phyloP scores from a whole-genome alignment of 2,329 filamentous ascomycete genomes.

The Alternaria novae-zelandiae region DNA sequence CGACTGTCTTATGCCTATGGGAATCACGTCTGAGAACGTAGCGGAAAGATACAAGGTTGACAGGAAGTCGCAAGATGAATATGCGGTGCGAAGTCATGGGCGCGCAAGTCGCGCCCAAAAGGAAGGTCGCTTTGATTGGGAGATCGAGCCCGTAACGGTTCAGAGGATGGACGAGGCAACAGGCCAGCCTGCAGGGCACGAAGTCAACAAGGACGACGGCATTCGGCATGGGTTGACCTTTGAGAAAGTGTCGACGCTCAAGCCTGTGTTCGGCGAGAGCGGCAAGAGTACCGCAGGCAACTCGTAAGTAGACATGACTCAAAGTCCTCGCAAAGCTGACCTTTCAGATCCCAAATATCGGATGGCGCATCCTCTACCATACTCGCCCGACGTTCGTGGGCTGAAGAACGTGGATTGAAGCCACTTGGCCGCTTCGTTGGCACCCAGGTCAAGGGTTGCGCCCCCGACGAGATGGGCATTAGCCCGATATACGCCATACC shows the following conservation, averaged over 20 bases:
- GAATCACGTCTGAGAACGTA: constrained; percentile 97
- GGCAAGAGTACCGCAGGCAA: constrained; percentile 94
- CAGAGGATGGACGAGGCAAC: constrained; percentile 72
- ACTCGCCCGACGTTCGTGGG: constrained; percentile 90
- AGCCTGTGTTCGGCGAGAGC: constrained; percentile 87
- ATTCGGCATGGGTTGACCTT: constrained; percentile 87
- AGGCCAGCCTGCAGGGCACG: constrained; percentile 76
- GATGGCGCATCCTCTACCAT: constrained; percentile 90
- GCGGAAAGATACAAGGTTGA: constrained; percentile 84
- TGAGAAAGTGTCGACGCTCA: constrained; percentile 81
- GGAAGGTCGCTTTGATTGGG: constrained; percentile 86
- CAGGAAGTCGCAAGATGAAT: constrained; percentile 81
- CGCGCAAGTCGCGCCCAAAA: constrained; percentile 89
- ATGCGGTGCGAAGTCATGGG: constrained; percentile 84
- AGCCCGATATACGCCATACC: constrained; percentile 74
- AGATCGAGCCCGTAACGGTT: constrained; percentile 86
- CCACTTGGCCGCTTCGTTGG: constrained; percentile 94
- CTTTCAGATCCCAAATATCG: constrained; percentile 80
- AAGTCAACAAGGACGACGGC: constrained; percentile 84
- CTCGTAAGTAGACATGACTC: constrained; percentile 28
- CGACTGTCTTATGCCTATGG: constrained; percentile 95
- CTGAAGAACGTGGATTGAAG: constrained; percentile 82
- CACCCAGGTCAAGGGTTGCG: constrained; percentile 86
- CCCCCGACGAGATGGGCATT: constrained; percentile 96
- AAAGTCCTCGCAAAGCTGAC: constrained; percentile 3